Evolutionary conservation across 148 eudicot species (phyloP).

Genomic region (Pharnaceum exiguum): DNA sequence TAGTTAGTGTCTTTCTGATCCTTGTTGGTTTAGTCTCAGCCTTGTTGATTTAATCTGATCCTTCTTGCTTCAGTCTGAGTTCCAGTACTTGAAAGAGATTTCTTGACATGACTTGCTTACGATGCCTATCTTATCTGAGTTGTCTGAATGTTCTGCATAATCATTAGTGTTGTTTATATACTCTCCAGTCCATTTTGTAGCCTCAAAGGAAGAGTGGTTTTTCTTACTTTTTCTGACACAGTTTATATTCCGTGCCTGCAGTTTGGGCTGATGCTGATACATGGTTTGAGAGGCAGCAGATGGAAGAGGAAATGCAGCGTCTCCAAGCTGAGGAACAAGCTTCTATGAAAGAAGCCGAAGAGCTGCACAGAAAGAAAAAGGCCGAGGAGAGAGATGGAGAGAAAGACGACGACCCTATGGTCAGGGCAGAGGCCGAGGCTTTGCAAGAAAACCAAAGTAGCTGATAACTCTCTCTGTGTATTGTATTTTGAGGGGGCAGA

Average conservation of each 20-base stretch:
- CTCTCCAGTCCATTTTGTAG: no score
- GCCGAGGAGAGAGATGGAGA: slow-evolving; percentile 83
- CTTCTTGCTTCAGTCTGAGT: no score
- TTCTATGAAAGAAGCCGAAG: slow-evolving; percentile 73
- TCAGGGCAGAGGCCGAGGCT: slow-evolving; percentile 41
- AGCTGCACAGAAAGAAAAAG: slow-evolving; percentile 74
- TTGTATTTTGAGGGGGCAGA: not conserved
- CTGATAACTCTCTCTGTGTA: not conserved
- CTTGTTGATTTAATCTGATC: no score
- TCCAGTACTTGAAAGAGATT: no score
- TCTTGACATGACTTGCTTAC: no score
- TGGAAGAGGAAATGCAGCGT: slow-evolving; percentile 89
- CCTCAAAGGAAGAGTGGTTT: not conserved
- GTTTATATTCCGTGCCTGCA: slow-evolving; percentile 19
- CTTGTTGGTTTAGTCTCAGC: no score
- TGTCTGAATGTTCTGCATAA: no score
- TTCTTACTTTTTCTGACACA: not conserved
- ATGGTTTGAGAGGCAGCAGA: slow-evolving; percentile 93
- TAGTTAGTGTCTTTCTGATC: no score
- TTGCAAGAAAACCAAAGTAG: slow-evolving; percentile 19
- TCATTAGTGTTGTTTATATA: no score
- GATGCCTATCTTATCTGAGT: no score
- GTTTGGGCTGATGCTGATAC: slow-evolving; percentile 99
- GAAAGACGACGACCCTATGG: slow-evolving; percentile 62
- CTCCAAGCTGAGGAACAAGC: slow-evolving; percentile 74